These are phyloP conservation scores for Penicillium coprophilum DNA, from an alignment of 495 filamentous ascomycete species.

Conservation along the genomic window DNA sequence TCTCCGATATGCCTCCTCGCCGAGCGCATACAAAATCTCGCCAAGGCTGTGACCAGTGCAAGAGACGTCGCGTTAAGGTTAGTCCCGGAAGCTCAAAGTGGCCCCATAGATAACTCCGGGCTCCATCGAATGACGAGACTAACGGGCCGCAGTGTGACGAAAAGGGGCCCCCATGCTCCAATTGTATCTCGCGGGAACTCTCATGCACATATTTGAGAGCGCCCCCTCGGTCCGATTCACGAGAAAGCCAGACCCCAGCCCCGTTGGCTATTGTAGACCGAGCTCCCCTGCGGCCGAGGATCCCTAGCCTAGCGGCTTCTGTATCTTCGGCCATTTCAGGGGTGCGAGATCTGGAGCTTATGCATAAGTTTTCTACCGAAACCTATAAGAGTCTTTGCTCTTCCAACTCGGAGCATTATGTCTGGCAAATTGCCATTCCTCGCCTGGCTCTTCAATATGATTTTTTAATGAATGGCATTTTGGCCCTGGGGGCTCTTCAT, in stretches of 20 bases:
- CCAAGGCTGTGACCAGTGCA: conserved; percentile 58
- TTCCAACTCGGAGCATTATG: conserved; percentile 25
- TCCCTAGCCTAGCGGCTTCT: conserved; percentile 22
- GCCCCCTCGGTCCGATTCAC: conserved; percentile 20
- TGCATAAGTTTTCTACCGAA: conserved; percentile 46
- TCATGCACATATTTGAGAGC: conserved; percentile 40
- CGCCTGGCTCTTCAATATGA: conserved; percentile 48
- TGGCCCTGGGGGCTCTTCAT: conserved; percentile 55
- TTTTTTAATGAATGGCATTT: conserved; percentile 56
- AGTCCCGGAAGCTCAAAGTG: conserved; percentile 1
- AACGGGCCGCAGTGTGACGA: conserved; percentile 43
- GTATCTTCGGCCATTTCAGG: conserved; percentile 23
- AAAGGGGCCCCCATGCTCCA: conserved; percentile 45
- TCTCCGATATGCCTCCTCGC: conserved; percentile 33
- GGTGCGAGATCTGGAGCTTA: conserved; percentile 38
- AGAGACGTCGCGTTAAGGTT: conserved; percentile 57
- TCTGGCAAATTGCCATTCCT: conserved; percentile 46
- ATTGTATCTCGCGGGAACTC: conserved; percentile 43
- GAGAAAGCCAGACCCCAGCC: conserved; percentile 7
- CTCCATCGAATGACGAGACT: conserved; percentile 3
- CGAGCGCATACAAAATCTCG: conserved; percentile 57
- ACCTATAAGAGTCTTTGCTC: conserved; percentile 39
- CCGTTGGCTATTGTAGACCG: conserved; percentile 8
- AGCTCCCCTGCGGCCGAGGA: conserved; percentile 17
- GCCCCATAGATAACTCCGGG: background rate